These are phyloP conservation scores for Aspergillus thermomutatus DNA, from an alignment of 2,329 filamentous ascomycete genomes.

Conservation along the genomic window DNA sequence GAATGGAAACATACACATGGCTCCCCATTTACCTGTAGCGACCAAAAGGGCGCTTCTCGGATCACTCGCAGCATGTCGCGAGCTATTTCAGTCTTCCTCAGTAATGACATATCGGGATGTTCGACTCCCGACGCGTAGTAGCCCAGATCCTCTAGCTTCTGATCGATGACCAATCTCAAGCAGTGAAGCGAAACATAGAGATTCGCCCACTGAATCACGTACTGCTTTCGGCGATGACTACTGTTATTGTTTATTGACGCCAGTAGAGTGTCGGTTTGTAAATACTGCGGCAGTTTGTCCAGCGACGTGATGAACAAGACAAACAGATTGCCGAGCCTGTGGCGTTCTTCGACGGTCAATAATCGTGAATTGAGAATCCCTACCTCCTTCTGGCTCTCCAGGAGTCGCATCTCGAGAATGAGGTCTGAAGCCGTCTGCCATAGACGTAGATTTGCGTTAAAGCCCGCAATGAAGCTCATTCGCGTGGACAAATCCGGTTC, in stretches of 20 bases:
- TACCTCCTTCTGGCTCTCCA: conserved; percentile 5
- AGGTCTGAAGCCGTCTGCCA: conserved; percentile 44
- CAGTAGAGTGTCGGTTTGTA: conserved; percentile 23
- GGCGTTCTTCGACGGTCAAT: conserved; percentile 23
- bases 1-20: conserved; percentile 12
- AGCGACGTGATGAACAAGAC: conserved; percentile 43
- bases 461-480: conserved; percentile 37
- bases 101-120: conserved; percentile 13
- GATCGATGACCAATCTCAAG: conserved; percentile 40
- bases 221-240: conserved; percentile 14
- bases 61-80: conserved; percentile 42
- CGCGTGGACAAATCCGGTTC: conserved; percentile 7
- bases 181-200: conserved; percentile 36
- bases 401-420: conserved; percentile 32
- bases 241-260: conserved; percentile 4
- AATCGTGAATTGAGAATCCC: conserved; percentile 1
- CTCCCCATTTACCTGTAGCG: conserved; percentile 18
- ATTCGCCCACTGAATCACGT: conserved; percentile 40
- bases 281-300: conserved; percentile 37
- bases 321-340: conserved; percentile 35
- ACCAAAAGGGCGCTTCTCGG: conserved; percentile 42
- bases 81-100: conserved; percentile 44
- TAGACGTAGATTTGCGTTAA: conserved; percentile 42
- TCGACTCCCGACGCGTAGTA: conserved; percentile 6
- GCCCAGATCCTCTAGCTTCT: conserved; percentile 21